These are phyloP conservation scores for Fusarium sp. DNA, from an alignment of 2,329 filamentous ascomycete genomes.

Conservation along the genomic window DNA sequence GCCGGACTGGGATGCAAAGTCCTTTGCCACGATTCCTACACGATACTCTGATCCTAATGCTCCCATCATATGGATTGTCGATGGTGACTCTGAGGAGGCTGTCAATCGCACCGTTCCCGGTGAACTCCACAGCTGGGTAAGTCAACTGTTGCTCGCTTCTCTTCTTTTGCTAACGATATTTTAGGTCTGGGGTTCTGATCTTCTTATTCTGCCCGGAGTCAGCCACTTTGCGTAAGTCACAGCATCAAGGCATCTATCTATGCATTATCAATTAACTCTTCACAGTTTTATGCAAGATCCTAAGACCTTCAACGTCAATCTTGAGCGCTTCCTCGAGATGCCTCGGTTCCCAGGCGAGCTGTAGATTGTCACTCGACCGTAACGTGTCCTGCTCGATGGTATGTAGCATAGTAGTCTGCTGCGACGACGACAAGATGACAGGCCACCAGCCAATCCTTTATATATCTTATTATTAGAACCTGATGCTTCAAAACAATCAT, in stretches of 20 bases:
- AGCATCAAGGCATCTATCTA: too few relatives aligned
- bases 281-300: neutral
- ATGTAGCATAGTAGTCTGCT: rapidly evolving
- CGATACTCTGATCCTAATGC: neutral
- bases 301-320: neutral
- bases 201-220: neutral
- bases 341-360: neutral
- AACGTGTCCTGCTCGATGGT: rapidly evolving
- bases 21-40: neutral
- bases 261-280: rapidly evolving
- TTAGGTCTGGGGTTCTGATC: neutral
- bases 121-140: neutral
- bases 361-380: rapidly evolving
- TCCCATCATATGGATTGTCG: neutral
- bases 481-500: neutral
- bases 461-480: rapidly evolving
- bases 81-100: neutral
- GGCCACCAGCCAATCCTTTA: neutral
- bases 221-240: slow-evolving; percentile 8
- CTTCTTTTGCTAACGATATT: too few relatives aligned
- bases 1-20: neutral
- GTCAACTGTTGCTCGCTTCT: too few relatives aligned
- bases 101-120: neutral
- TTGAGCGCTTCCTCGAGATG: neutral
- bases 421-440: rapidly evolving